These are phyloP conservation scores for Clathrospora elynae DNA, from an alignment of 2,329 filamentous ascomycete genomes.

Conservation along the genomic window DNA sequence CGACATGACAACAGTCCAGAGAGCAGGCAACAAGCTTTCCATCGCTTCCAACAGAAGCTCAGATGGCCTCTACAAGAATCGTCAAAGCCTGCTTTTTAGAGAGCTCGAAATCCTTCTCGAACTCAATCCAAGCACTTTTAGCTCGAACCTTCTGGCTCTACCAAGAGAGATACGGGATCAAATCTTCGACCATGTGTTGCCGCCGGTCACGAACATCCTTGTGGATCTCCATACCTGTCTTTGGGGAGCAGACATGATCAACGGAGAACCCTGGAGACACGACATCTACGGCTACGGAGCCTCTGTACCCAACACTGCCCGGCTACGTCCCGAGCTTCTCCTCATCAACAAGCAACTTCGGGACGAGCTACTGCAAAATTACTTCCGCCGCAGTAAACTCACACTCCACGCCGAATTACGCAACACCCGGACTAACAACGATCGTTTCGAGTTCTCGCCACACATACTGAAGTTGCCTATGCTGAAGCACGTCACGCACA, in stretches of 20 bases:
- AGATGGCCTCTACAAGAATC: slow-evolving; percentile 35
- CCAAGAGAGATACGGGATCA: slow-evolving; percentile 36
- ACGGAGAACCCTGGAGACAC: slow-evolving; percentile 42
- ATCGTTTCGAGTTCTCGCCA: slow-evolving; percentile 43
- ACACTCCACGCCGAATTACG: slow-evolving; percentile 44
- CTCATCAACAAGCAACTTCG: slow-evolving; percentile 42
- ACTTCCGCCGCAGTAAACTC: slow-evolving; percentile 37
- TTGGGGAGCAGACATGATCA: slow-evolving; percentile 44
- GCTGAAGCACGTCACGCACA: slow-evolving; percentile 35
- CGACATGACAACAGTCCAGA: slow-evolving; percentile 19
- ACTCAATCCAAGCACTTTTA: slow-evolving; percentile 41
- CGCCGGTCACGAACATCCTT: slow-evolving; percentile 17
- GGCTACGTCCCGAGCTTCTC: slow-evolving; percentile 32
- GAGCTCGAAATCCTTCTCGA: slow-evolving; percentile 44
- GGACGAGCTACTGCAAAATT: slow-evolving; percentile 35
- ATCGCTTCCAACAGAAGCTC: slow-evolving; percentile 31
- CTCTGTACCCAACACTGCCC: slow-evolving; percentile 27
- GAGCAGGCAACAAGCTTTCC: slow-evolving; percentile 30
- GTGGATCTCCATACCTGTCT: slow-evolving; percentile 45
- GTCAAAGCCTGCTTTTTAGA: slow-evolving; percentile 42
- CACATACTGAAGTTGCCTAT: slow-evolving; percentile 41
- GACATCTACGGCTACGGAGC: slow-evolving; percentile 40
- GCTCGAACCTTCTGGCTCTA: slow-evolving; percentile 39
- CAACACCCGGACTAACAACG: slow-evolving; percentile 37
- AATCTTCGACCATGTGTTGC: slow-evolving; percentile 37